These are phyloP conservation scores for Talaromyces piceae DNA, from an alignment of 2,329 filamentous ascomycete species.

Conservation along the genomic window DNA sequence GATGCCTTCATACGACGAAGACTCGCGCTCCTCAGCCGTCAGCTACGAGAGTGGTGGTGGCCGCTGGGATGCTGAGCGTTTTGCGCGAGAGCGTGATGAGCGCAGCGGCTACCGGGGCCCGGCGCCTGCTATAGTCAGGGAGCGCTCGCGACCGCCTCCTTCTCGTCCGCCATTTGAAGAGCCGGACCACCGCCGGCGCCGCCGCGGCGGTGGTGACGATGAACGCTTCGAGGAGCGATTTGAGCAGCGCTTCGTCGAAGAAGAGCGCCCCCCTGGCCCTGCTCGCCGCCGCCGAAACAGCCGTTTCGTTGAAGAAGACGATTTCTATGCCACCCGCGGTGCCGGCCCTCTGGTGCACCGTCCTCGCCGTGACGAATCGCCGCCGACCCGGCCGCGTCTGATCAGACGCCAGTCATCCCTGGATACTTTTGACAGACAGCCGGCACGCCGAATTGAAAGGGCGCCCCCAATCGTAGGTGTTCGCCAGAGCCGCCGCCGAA, in stretches of 20 bases:
- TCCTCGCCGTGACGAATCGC: constrained; percentile 50
- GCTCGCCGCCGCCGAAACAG: constrained; percentile 25
- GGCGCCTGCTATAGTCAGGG: constrained; percentile 16
- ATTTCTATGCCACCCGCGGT: constrained; percentile 28
- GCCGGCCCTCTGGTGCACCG: constrained; percentile 47
- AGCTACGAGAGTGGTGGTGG: constrained; percentile 18
- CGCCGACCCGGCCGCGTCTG: constrained; percentile 57
- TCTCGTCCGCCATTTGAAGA: constrained; percentile 4
- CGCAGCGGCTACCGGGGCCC: constrained; percentile 29
- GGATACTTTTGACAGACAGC: constrained; percentile 79
- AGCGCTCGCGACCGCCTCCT: constrained; percentile 14
- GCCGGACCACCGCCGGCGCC: constrained; percentile 1
- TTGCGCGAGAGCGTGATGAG: constrained; percentile 37
- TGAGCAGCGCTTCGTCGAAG: constrained; percentile 34
- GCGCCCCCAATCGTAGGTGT: constrained; percentile 28
- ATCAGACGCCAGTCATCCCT: constrained; percentile 79
- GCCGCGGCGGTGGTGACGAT: no score
- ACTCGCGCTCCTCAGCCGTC: constrained; percentile 22
- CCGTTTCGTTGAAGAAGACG: constrained; percentile 35
- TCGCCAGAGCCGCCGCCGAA: constrained; percentile 30
- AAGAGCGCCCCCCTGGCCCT: constrained; percentile 38
- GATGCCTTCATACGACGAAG: constrained; percentile 32
- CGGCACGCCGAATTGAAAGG: constrained; percentile 46
- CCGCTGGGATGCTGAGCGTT: constrained; percentile 36
- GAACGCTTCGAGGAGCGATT: constrained; percentile 27